phyloP scores from a whole-genome alignment of 1,284 basidiomycete species.

The Malassezia yamatoensis region DNA sequence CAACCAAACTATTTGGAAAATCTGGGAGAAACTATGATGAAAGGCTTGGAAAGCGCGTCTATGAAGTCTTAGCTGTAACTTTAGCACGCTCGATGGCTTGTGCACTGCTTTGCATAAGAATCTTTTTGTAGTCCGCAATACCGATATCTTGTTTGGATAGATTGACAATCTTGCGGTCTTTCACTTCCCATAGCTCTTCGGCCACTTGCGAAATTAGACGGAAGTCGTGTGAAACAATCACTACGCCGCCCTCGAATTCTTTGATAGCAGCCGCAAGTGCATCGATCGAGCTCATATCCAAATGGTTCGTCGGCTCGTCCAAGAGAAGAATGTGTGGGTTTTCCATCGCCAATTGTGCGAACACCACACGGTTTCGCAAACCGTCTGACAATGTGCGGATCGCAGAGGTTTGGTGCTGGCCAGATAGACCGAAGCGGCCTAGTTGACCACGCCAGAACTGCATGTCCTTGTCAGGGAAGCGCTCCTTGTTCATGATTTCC shows the following conservation, averaged over 20 bases:
- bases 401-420: constrained; percentile 80
- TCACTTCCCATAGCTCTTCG: constrained; percentile 98
- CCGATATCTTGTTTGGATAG: constrained; percentile 66
- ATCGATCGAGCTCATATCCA: constrained; percentile 88
- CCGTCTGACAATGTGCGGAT: constrained; percentile 90
- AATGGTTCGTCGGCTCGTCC: constrained; percentile 68
- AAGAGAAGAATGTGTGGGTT: constrained; percentile 50
- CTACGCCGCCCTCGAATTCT: constrained; percentile 92
- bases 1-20: background rate
- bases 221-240: constrained; percentile 46
- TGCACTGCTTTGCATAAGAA: constrained; percentile 35
- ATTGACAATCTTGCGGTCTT: constrained; percentile 84
- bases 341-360: constrained; percentile 63
- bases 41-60: background rate
- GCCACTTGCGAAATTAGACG: constrained; percentile 37
- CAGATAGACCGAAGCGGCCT: constrained; percentile 88
- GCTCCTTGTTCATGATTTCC: constrained; percentile 62
- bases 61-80: constrained; percentile 30
- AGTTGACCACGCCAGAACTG: constrained; percentile 88
- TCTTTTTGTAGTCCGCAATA: constrained; percentile 47
- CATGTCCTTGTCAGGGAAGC: constrained; percentile 88
- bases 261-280: constrained; percentile 89
- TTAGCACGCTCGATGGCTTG: constrained; percentile 44
- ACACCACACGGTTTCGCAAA: constrained; percentile 83
- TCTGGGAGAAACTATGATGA: background rate